Evolutionary conservation across 164 flowering plant genomes (phyloP).

Genomic region (Umbilicus rupestris): DNA sequence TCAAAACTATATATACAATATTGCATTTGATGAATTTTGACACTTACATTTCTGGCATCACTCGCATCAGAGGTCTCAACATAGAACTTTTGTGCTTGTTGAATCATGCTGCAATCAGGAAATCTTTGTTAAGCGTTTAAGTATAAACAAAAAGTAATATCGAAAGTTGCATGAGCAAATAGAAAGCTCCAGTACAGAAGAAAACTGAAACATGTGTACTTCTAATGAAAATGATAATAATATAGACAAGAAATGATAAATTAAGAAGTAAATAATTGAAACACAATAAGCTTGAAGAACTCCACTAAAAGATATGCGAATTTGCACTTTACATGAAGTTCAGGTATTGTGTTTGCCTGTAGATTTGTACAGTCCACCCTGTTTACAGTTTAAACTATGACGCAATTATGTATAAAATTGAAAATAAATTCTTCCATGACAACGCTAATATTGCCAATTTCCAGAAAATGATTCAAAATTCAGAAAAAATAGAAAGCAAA

Average conservation of each 20-base stretch:
- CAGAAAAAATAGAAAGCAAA: too few relatives aligned
- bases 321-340: not conserved
- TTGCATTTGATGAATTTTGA: not conserved
- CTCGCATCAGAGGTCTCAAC: constrained; percentile 53
- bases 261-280: too few relatives aligned
- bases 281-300: too few relatives aligned
- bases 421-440: not conserved
- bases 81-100: constrained; percentile 66
- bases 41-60: constrained; percentile 65
- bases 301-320: not conserved
- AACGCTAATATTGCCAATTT: not conserved
- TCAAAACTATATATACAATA: not conserved
- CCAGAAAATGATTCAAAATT: not conserved
- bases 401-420: not conserved
- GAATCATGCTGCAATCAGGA: constrained; percentile 46
- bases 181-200: not conserved
- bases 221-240: not conserved
- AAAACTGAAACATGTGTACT: not conserved
- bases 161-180: not conserved
- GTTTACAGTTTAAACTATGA: not conserved
- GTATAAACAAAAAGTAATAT: not conserved
- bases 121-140: not conserved
- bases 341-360: not conserved
- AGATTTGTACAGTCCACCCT: too few relatives aligned
- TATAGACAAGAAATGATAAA: not conserved